Conservation (phyloP, 306 rosid species). For the Cicer pinnatifidum region DNA sequence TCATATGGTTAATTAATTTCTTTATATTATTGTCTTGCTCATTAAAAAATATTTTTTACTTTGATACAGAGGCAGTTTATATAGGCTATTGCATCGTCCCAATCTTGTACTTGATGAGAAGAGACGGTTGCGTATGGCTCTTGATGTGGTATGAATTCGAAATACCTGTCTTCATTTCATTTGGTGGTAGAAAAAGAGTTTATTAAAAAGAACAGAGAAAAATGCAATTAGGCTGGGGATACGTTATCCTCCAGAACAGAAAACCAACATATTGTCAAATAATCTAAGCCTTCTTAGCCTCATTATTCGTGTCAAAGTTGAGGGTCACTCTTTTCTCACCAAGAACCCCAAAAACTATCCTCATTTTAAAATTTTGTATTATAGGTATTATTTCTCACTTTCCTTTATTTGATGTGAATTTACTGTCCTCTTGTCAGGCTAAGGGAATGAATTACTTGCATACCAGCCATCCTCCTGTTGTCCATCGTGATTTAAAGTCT, state of each 20-base stretch:
- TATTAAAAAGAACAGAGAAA: constrained; percentile 22
- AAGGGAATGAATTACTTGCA: constrained; percentile 99
- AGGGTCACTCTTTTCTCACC: constrained; percentile 27
- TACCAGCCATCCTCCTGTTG: constrained; percentile 93
- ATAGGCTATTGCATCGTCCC: constrained; percentile 90
- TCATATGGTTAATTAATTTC: constrained; percentile 33
- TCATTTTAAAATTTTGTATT: constrained; percentile 33
- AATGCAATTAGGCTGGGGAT: constrained; percentile 13
- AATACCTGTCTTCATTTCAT: constrained; percentile 27
- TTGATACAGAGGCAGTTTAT: constrained; percentile 88
- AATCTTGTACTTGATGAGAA: constrained; percentile 86
- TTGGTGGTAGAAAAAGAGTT: neutral
- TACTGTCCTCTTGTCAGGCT: constrained; percentile 60
- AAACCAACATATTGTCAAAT: constrained; percentile 14
- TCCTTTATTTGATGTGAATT: constrained; percentile 40
- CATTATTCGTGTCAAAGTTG: constrained; percentile 32
- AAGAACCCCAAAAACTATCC: constrained; percentile 17
- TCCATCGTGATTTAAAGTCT: constrained; percentile 94
- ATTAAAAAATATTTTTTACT: constrained; percentile 43
- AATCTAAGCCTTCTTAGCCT: constrained; percentile 17
- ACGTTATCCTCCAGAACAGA: constrained; percentile 6
- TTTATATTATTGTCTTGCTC: constrained; percentile 45
- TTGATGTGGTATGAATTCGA: constrained; percentile 81
- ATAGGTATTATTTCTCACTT: constrained; percentile 7
- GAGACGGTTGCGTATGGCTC: constrained; percentile 93